Evolutionary conservation across 345 rosid species (phyloP).

Genomic region (Lenwebbia sp.): DNA sequence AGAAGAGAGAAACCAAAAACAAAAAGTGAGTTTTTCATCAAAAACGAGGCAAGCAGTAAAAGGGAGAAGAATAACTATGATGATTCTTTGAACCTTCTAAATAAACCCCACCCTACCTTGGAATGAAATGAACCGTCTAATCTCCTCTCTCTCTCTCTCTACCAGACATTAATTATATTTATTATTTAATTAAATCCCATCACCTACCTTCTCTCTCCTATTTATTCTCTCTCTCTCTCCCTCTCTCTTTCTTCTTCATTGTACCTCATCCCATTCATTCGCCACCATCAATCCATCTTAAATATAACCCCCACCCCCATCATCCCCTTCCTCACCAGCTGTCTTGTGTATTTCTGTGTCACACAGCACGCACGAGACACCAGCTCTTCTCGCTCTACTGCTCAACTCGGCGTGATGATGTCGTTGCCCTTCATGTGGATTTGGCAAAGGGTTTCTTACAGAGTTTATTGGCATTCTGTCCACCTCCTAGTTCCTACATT

Average conservation of each 20-base stretch:
- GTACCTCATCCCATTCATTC: not conserved
- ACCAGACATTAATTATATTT: not conserved
- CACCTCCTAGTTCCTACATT: conserved; percentile 49
- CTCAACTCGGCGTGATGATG: not conserved
- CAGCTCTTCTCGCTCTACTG: not conserved
- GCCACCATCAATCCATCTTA: not conserved
- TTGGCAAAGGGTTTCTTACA: conserved; percentile 83
- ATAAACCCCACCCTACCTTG: not conserved
- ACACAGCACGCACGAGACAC: not conserved
- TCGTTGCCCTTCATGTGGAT: conserved; percentile 49
- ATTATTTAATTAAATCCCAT: not conserved
- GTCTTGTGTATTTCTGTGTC: not conserved
- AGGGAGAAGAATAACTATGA: not conserved
- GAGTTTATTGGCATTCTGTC: conserved; percentile 99
- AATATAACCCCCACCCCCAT: not conserved
- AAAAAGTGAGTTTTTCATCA: not conserved
- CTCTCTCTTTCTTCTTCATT: not conserved
- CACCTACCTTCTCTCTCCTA: not conserved
- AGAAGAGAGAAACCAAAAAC: not conserved
- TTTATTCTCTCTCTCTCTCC: not conserved
- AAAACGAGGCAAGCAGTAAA: not conserved
- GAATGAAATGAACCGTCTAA: not conserved
- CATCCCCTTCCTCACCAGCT: not conserved
- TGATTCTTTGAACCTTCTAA: not conserved
- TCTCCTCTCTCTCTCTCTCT: not conserved